phyloP scores from a whole-genome alignment of 768 basidiomycete species.

The Tylopilus intermedius region DNA sequence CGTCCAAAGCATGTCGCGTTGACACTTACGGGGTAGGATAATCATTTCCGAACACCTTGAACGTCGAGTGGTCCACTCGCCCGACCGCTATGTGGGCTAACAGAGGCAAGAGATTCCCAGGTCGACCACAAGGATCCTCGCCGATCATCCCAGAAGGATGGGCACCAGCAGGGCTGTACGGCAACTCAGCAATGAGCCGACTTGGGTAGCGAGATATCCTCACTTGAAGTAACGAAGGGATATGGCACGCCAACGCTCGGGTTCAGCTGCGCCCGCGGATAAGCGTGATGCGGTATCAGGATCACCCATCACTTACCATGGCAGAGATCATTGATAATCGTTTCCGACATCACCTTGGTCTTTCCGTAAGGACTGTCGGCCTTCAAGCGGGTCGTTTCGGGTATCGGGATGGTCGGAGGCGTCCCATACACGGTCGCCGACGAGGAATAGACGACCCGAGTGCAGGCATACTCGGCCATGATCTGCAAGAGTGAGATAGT shows the following conservation, averaged over 20 bases:
- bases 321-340: constrained; percentile 83
- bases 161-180: constrained; percentile 86
- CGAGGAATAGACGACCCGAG: constrained; percentile 91
- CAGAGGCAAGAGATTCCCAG: constrained; percentile 89
- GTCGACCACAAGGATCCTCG: constrained; percentile 93
- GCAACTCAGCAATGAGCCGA: constrained; percentile 1
- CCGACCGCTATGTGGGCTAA: constrained; percentile 94
- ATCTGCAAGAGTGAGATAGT: constrained; percentile 81
- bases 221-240: constrained; percentile 97
- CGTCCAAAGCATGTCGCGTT: no score
- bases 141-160: constrained; percentile 94
- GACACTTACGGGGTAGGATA: constrained; percentile 81
- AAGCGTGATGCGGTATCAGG: constrained; percentile 1
- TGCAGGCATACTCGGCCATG: constrained; percentile 81
- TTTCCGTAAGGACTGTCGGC: constrained; percentile 93
- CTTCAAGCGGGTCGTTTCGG: constrained; percentile 80
- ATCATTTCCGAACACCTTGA: constrained; percentile 93
- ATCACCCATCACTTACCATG: constrained; percentile 45
- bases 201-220: constrained; percentile 18
- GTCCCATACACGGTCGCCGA: constrained; percentile 98
- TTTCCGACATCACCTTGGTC: constrained; percentile 94
- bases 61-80: constrained; percentile 60
- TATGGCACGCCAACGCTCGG: constrained; percentile 69
- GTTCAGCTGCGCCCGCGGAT: constrained; percentile 48
- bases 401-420: constrained; percentile 88